Evolutionary conservation across 2,329 filamentous ascomycete species (phyloP).

Genomic region (Ilyonectria sp.): DNA sequence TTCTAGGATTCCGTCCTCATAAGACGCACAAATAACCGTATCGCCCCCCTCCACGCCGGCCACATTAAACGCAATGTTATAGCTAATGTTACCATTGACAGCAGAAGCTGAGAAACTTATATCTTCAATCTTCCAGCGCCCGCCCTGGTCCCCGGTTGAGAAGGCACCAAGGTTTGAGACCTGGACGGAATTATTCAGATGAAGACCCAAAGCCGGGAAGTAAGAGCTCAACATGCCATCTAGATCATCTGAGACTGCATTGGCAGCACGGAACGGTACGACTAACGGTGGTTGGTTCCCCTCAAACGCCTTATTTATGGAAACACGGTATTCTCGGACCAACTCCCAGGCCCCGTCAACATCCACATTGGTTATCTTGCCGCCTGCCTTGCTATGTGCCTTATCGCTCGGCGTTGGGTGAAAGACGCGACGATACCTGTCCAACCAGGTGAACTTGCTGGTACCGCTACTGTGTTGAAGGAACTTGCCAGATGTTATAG

Average conservation of each 20-base stretch:
- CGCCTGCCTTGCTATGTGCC: background rate
- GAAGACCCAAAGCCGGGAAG: constrained; percentile 28
- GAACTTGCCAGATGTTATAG: constrained; percentile 16
- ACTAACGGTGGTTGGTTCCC: constrained; percentile 2
- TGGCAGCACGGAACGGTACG: constrained; percentile 22
- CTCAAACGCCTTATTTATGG: constrained; percentile 7
- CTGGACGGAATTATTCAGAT: constrained; percentile 30
- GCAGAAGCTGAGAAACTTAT: constrained; percentile 35
- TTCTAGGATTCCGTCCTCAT: constrained; percentile 24
- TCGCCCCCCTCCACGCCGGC: constrained; percentile 29
- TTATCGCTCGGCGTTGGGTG: background rate
- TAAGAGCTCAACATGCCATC: constrained; percentile 19
- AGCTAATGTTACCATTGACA: constrained; percentile 29
- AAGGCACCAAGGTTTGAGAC: constrained; percentile 32
- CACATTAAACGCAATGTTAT: constrained; percentile 18
- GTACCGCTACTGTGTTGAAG: constrained; percentile 18
- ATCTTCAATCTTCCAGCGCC: constrained; percentile 35
- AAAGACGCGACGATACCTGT: constrained; percentile 18
- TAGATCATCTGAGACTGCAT: constrained; percentile 21
- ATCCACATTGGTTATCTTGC: background rate
- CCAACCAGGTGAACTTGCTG: constrained; percentile 23
- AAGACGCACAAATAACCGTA: constrained; percentile 31
- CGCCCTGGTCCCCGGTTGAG: background rate
- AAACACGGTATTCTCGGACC: constrained; percentile 18
- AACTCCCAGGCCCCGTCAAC: constrained; percentile 20